phyloP scores from a whole-genome alignment of 2,329 filamentous ascomycete species.

The Fusarium continuum region DNA sequence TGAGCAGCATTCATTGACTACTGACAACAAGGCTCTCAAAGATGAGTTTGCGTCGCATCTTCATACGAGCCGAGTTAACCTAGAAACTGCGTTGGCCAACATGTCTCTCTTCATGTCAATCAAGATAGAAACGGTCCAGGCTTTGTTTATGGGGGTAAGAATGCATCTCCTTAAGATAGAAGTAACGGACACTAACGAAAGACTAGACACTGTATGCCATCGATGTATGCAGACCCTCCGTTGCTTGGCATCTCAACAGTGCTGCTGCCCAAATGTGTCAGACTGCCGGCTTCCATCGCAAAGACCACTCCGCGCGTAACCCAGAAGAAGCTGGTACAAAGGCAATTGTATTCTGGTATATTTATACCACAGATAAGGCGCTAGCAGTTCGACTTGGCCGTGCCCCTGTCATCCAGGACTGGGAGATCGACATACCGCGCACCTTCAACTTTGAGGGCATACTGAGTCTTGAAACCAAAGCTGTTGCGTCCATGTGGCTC shows the following conservation, averaged over 20 bases:
- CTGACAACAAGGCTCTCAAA: conserved; percentile 44
- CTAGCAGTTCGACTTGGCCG: conserved; percentile 68
- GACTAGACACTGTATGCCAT: conserved; percentile 67
- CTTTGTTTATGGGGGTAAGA: conserved; percentile 66
- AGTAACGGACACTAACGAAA: conserved; percentile 1
- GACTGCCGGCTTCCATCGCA: conserved; percentile 68
- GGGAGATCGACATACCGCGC: conserved; percentile 64
- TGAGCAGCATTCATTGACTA: conserved; percentile 53
- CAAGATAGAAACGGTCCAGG: conserved; percentile 63
- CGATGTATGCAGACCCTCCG: conserved; percentile 68
- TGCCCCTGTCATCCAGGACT: conserved; percentile 66
- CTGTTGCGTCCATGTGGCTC: conserved; percentile 64
- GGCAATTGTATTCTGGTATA: conserved; percentile 58
- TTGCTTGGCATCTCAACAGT: conserved; percentile 71
- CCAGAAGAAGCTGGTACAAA: conserved; percentile 49
- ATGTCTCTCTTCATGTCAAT: conserved; percentile 66
- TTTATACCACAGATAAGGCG: conserved; percentile 67
- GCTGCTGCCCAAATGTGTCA: conserved; percentile 69
- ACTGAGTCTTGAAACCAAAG: conserved; percentile 42
- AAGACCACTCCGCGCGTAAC: conserved; percentile 44
- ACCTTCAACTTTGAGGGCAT: conserved; percentile 55
- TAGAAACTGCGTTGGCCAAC: conserved; percentile 60
- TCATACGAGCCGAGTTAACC: conserved; percentile 56
- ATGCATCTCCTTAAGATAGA: no score
- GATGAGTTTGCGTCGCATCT: conserved; percentile 52